Base-by-base conservation (phyloP, 1,284 basidiomycete species). In the Melanopsichium pennsylvanicum region DNA sequence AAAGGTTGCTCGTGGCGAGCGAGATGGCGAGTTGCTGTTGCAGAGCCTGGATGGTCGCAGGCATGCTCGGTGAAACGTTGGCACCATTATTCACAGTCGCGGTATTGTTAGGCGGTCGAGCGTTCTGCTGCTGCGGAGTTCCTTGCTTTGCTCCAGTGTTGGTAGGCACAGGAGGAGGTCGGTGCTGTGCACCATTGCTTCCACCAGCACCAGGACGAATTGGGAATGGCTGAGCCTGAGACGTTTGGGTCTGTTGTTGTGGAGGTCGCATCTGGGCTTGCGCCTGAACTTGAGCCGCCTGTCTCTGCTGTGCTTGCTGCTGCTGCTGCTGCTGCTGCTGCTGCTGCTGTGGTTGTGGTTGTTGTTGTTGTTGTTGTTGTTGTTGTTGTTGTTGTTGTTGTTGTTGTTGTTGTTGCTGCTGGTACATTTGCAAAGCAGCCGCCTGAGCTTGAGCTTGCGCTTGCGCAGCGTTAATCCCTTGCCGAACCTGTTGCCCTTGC, bases 1-100 rank as follows among this genome's bases (percentile, higher is more conserved):
- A 66, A 26, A 76, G 40, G 37, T 76, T 74, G 16, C 57, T 62
- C 6, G 70, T 70, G 1, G 70, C 74, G 12, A 76, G 34, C 21
- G 58, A 63, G 27, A 76, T 72, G 0, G 74, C 72, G 2, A 76
- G 46, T 31, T 76, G 74, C 56, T 76, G 74, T 32, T 76, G 74
- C 37, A 76, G 35, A 10, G 72, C 72, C 38, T 76, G 74, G 26
- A 76, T 62, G 15, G 73, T 74, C 0, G 70, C 63, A 41, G 74
- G 74, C 60, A 73, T 69, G 1, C 51, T 42, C 2, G 52, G 16
- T 5, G 51, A 13, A n/a, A 18, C 9, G 18, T 19, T 35, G 7
- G 44, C 51, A 4, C n/a, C 44, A 19, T 23, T 36, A 11, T n/a
- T 21, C 2, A 13, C 15, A 21, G 19, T 34, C 13, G 46, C 32